A percentile compares a stretch with the other conserved stretches of the same genome.
These are phyloP conservation scores for Oligophagozyma castellii DNA, from an alignment of 1,139 yeast species.

Conservation along the genomic window DNA sequence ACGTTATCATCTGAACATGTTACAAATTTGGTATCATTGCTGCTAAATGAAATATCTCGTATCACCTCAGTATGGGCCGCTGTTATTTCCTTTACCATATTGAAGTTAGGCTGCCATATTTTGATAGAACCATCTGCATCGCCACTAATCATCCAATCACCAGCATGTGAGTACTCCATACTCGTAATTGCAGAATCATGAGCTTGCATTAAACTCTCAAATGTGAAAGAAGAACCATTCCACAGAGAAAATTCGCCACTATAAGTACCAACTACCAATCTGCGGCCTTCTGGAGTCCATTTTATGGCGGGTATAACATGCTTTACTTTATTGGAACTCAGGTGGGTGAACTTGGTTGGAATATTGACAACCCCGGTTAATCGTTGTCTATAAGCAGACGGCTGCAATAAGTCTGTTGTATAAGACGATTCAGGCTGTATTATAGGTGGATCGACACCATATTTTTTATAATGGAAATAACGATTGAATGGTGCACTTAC, in stretches of 20 bases:
- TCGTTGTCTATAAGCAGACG: constrained; percentile 44
- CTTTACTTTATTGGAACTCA: constrained; percentile 80
- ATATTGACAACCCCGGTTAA: constrained; percentile 40
- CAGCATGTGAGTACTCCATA: constrained; percentile 73
- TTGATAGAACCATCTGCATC: constrained; percentile 86
- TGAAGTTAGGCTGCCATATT: constrained; percentile 97
- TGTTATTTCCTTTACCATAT: constrained; percentile 75
- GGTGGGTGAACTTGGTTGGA: constrained; percentile 76
- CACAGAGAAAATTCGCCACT: constrained; percentile 94
- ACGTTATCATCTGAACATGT: constrained; percentile 88
- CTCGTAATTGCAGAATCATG: constrained; percentile 85
- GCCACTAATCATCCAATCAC: constrained; percentile 88
- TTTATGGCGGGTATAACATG: constrained; percentile 82
- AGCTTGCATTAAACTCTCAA: constrained; percentile 97
- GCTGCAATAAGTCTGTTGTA: constrained; percentile 59
- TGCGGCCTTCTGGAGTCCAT: constrained; percentile 96
- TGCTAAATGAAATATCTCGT: constrained; percentile 78
- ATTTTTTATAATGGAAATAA: constrained; percentile 47
- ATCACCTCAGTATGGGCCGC: constrained; percentile 67
- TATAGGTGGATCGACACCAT: constrained; percentile 42
- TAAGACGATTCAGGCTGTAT: constrained; percentile 71
- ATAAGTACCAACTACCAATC: constrained; percentile 80
- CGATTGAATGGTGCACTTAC: constrained; percentile 76
- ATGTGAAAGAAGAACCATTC: constrained; percentile 92
- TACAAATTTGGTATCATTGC: constrained; percentile 79